phyloP scores from a whole-genome alignment of 1,284 basidiomycete genomes.

The Microbotryomycetes sp. region DNA sequence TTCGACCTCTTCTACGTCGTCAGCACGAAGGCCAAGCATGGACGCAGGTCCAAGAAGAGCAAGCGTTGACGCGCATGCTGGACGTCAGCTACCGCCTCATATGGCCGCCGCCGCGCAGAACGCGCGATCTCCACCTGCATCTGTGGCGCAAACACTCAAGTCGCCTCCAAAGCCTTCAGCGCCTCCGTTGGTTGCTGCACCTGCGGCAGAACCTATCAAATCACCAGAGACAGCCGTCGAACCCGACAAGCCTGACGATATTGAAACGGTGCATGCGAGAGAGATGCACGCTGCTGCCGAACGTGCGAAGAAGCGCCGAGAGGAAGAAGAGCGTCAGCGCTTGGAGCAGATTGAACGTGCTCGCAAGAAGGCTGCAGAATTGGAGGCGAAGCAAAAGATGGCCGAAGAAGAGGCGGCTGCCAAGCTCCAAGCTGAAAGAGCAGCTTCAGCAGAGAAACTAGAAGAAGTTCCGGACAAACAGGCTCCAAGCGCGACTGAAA shows the following conservation, averaged over 20 bases:
- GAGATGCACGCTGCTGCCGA: slow-evolving; percentile 87
- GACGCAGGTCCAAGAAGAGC: not conserved
- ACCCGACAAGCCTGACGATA: slow-evolving; percentile 49
- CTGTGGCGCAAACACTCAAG: not conserved
- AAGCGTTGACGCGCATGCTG: slow-evolving; percentile 28
- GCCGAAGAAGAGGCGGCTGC: slow-evolving; percentile 36
- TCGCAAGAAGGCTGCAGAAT: slow-evolving; percentile 70
- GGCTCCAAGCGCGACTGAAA: slow-evolving; percentile 33
- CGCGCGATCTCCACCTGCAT: slow-evolving; percentile 1
- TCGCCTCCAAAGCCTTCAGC: not conserved
- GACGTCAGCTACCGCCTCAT: slow-evolving; percentile 40
- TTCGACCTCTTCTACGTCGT: not conserved
- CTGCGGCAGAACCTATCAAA: slow-evolving; percentile 42
- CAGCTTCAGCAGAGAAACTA: slow-evolving; percentile 26
- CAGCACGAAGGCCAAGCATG: slow-evolving; percentile 3
- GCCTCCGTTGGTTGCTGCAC: not conserved
- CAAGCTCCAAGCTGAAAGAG: slow-evolving; percentile 1
- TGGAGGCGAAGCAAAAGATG: slow-evolving; percentile 66
- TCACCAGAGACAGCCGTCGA: slow-evolving; percentile 44
- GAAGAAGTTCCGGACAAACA: slow-evolving; percentile 34
- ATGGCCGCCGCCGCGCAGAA: slow-evolving; percentile 21
- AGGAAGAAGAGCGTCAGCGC: slow-evolving; percentile 79
- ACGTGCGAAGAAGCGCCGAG: slow-evolving; percentile 60
- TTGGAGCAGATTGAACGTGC: slow-evolving; percentile 78
- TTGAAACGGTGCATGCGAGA: slow-evolving; percentile 67